Evolutionary conservation across 352 stramenopile species (phyloP).

Genomic region (Phytophthora hibernalis): DNA sequence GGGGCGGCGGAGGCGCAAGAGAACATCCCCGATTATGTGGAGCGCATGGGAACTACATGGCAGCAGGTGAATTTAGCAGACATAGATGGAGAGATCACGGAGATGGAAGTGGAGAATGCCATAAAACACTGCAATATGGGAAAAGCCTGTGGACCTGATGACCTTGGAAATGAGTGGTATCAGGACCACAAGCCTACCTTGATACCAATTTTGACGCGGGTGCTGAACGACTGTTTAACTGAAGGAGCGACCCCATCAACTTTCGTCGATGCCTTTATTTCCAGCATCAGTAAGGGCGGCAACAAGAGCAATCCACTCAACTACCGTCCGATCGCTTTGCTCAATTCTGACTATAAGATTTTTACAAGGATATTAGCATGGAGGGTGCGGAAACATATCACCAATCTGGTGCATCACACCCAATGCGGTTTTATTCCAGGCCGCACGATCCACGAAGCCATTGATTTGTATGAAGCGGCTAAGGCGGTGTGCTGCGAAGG

Average conservation of each 20-base stretch:
- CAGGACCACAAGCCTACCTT: background rate
- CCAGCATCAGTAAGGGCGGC: conserved; percentile 6
- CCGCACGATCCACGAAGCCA: conserved; percentile 1
- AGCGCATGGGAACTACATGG: too few species aligned
- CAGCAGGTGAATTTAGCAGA: background rate
- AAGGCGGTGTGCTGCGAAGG: background rate
- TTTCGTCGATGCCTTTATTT: conserved; percentile 3
- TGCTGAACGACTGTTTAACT: background rate
- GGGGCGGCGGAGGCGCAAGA: background rate
- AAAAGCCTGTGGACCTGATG: conserved; percentile 6
- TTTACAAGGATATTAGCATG: background rate
- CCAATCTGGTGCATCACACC: background rate
- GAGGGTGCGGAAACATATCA: background rate
- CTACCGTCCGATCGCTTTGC: conserved; percentile 3
- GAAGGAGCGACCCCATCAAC: background rate
- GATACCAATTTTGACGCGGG: conserved; percentile 1
- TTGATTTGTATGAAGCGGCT: background rate
- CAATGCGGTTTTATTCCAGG: conserved; percentile 4
- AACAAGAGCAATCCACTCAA: background rate
- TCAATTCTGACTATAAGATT: background rate
- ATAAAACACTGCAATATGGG: background rate
- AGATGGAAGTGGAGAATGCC: background rate
- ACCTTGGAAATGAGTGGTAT: conserved; percentile 9
- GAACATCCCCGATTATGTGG: background rate
- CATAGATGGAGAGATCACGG: background rate